A percentile compares a stretch with the other conserved stretches of the same genome.
These are phyloP conservation scores for Lachnellula subtilissima DNA, from an alignment of 2,329 filamentous ascomycete genomes.

Conservation along the genomic window DNA sequence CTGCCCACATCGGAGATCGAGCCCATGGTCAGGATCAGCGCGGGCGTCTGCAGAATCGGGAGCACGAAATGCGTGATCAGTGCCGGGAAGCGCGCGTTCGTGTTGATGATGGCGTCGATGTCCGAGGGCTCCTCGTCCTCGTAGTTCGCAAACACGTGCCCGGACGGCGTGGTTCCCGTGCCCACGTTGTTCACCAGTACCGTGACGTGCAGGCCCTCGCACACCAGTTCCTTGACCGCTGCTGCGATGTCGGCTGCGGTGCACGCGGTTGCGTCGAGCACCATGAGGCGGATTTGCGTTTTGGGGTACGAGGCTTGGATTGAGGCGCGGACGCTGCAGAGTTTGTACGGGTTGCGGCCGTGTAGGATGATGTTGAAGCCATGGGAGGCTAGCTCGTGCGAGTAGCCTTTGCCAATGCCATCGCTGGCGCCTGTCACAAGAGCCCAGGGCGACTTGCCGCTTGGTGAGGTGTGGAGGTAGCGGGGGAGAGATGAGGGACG, in stretches of 20 bases:
- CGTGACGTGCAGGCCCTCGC: conserved; percentile 35
- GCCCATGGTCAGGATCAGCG: conserved; percentile 48
- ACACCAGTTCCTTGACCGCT: not conserved
- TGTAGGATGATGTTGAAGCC: conserved; percentile 92
- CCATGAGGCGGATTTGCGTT: not conserved
- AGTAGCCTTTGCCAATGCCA: conserved; percentile 92
- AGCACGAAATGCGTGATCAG: conserved; percentile 44
- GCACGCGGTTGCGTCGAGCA: not conserved
- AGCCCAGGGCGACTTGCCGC: conserved; percentile 55
- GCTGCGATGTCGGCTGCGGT: not conserved
- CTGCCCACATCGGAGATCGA: conserved; percentile 41
- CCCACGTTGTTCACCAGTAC: conserved; percentile 55
- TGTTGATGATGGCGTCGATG: conserved; percentile 39
- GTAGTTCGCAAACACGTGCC: conserved; percentile 34
- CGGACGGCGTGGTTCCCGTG: conserved; percentile 28
- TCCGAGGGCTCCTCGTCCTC: conserved; percentile 33
- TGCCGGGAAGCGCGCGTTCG: conserved; percentile 47
- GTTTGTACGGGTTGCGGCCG: conserved; percentile 58
- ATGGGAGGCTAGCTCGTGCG: conserved; percentile 76
- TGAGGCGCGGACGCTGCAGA: not conserved
- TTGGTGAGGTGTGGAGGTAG: conserved; percentile 4
- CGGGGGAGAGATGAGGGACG: conserved; percentile 1
- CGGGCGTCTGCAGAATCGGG: conserved; percentile 39
- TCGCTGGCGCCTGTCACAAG: conserved; percentile 94
- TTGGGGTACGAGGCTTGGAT: not conserved